phyloP scores from a whole-genome alignment of 1,284 basidiomycete species.

The Trichosporon ovoides region DNA sequence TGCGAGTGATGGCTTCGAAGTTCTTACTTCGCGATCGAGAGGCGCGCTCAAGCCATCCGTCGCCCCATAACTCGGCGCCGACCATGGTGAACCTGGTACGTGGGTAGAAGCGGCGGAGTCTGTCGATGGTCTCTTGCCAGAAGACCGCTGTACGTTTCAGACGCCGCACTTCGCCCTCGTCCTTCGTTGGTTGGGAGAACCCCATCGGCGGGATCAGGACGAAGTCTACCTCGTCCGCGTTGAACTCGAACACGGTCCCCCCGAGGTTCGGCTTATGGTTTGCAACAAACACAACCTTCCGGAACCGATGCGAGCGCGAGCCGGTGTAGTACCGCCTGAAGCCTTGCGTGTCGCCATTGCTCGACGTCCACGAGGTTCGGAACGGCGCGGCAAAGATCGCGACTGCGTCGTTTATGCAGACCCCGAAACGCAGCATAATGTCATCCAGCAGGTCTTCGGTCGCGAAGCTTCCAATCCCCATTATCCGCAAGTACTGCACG shows the following conservation, averaged over 20 bases:
- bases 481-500: background rate
- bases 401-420: background rate
- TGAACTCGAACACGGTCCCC: background rate
- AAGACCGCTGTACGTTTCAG: background rate
- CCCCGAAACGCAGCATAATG: background rate
- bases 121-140: background rate
- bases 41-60: background rate
- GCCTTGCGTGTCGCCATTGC: background rate
- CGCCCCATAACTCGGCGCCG: background rate
- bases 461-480: background rate
- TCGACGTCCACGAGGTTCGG: background rate
- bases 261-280: background rate
- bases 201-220: constrained; percentile 2
- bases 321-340: background rate
- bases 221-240: background rate
- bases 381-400: background rate
- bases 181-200: background rate
- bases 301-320: background rate
- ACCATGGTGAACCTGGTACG: background rate
- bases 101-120: background rate
- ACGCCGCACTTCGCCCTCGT: background rate
- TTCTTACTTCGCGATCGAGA: background rate
- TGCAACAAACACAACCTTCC: background rate
- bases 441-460: background rate
- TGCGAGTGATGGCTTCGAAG: background rate